Evolutionary conservation across 352 stramenopile genomes (phyloP).

Genomic region (Phytophthora hybrid): DNA sequence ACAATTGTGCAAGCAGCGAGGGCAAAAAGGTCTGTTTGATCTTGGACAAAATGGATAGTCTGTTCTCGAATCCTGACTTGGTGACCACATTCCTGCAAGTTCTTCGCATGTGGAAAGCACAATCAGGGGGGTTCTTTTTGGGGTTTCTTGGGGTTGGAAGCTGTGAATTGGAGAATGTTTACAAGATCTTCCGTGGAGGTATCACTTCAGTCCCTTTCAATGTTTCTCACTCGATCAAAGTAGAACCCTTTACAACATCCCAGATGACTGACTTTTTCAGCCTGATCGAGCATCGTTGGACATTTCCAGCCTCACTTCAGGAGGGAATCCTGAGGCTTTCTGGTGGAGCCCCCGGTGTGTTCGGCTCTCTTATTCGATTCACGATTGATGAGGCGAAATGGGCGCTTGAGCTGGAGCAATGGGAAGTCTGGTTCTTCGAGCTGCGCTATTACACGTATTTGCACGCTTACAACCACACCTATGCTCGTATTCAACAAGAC

Average conservation of each 20-base stretch:
- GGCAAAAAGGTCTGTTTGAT: constrained; percentile 7
- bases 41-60: constrained; percentile 2
- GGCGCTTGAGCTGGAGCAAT: constrained; percentile 1
- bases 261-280: neutral
- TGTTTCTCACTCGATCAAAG: constrained; percentile 1
- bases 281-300: neutral
- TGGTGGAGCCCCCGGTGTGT: too few species aligned
- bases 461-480: neutral
- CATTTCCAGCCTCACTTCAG: neutral
- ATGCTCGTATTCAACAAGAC: neutral
- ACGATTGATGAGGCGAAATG: constrained; percentile 5
- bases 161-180: constrained; percentile 1
- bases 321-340: neutral
- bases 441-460: neutral
- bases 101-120: constrained; percentile 14
- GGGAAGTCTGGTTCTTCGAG: constrained; percentile 5
- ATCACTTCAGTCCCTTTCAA: constrained; percentile 4
- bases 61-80: constrained; percentile 1
- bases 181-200: neutral
- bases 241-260: neutral
- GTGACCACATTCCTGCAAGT: constrained; percentile 11
- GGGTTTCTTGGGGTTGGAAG: constrained; percentile 15
- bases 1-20: neutral
- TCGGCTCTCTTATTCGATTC: neutral
- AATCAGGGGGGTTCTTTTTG: neutral